These are phyloP conservation scores for Tuber borchii DNA, from an alignment of 495 filamentous ascomycete genomes.

Conservation along the genomic window DNA sequence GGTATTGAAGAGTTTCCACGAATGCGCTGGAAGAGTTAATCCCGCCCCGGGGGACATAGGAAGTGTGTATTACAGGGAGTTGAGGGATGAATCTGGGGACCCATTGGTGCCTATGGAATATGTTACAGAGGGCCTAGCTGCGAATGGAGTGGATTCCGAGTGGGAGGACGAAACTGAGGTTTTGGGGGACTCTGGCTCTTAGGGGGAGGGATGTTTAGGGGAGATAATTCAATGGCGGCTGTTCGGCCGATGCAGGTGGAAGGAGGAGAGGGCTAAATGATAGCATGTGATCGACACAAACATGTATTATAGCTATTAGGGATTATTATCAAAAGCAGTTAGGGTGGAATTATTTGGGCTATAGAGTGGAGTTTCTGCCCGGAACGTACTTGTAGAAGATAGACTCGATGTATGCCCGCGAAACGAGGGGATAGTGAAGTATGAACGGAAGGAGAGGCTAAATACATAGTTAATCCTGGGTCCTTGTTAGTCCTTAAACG, in stretches of 20 bases:
- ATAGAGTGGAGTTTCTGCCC: no score
- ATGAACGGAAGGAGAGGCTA: no score
- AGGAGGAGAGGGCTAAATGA: background rate
- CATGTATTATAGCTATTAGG: no score
- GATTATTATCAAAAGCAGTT: no score
- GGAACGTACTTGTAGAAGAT: no score
- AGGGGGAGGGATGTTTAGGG: background rate
- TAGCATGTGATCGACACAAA: no score
- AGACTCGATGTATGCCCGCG: no score
- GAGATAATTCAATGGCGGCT: background rate
- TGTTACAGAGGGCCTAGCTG: background rate
- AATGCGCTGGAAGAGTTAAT: slow-evolving; percentile 14
- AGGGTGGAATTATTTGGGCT: no score
- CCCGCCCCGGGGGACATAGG: slow-evolving; percentile 11
- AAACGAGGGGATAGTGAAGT: no score
- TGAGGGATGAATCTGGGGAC: slow-evolving; percentile 12
- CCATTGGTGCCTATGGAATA: background rate
- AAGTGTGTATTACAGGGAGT: slow-evolving; percentile 13
- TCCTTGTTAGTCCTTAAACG: no score
- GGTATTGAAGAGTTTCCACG: slow-evolving; percentile 11
- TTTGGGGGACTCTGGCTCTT: background rate
- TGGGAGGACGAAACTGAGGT: background rate
- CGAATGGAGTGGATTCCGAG: background rate
- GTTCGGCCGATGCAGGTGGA: background rate
- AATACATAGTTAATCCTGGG: no score